Evolutionary conservation across 345 rosid genomes (phyloP), one percentile per base, ranked within the genome.

Genomic region (Salix udensis): DNA sequence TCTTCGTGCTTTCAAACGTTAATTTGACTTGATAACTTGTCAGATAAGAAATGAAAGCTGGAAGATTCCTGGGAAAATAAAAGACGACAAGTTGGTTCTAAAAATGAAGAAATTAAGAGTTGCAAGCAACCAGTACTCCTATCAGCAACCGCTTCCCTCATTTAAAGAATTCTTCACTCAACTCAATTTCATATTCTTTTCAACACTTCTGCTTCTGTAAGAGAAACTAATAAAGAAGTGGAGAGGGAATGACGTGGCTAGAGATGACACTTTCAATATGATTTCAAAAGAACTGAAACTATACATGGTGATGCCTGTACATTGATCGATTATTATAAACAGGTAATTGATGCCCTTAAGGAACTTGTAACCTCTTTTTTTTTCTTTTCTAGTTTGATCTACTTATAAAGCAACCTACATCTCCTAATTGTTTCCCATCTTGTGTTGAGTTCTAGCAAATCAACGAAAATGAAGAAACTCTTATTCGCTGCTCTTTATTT

Each of bases 261-360:
- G 44, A 40, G 44, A 40, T 10, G 14, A 40, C 44, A 10, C 1
- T 40, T 40, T 40, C 44, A 40, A 40, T 40, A 40, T 40, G 44
- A 40, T 40, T 11, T 10, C 44, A 40, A 40, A 50, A 50, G 55
- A 50, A 50, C 8, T 16, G n/a, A 48, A 48, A 48, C 2, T 48
- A 15, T 48, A 48, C 4, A 48, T 15, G 21, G 21, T 48, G 53
- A 48, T 48, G 15, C 6, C 5, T 48, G 19, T 48, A 48, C 16
- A 14, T 48, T 48, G 16, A 48, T 2, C 53, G 53, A 72, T 66
- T 65, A 55, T 36, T 37, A 30, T 48, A 40, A 30, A 48, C 21
- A 48, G n/a, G 48, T 79, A 68, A 84, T 78, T 83, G 71, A 79
- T 82, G 73, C 89, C 87, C 84, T 52, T 28, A 88, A 88, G 91